A percentile compares a stretch with the other conserved stretches of the same genome.
phyloP scores from a whole-genome alignment of 495 filamentous ascomycete species.

The Tuber umbilicatum region DNA sequence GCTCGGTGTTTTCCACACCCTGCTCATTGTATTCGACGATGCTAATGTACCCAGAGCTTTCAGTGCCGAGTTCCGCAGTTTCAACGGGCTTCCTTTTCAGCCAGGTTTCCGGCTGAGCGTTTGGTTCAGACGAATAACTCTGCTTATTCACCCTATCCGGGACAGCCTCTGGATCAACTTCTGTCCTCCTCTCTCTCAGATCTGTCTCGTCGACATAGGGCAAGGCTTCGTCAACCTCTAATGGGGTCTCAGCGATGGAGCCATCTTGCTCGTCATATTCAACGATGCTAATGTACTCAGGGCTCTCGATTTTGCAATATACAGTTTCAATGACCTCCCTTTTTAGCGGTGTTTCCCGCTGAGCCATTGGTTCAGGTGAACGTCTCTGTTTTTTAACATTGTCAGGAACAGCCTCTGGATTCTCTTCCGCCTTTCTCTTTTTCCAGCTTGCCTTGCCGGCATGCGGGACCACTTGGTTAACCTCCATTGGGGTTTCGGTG shows the following conservation, averaged over 20 bases:
- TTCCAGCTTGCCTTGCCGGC: neutral
- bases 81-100: neutral
- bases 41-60: neutral
- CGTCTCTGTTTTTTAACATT: neutral
- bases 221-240: neutral
- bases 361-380: neutral
- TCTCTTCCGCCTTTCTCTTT: neutral
- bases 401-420: neutral
- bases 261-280: neutral
- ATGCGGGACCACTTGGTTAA: accelerated
- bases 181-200: neutral
- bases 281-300: neutral
- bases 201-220: neutral
- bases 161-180: neutral
- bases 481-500: neutral
- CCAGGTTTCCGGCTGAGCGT: neutral
- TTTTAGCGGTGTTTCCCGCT: neutral
- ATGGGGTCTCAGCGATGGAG: neutral
- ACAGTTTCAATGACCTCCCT: neutral
- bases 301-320: neutral
- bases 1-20: neutral
- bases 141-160: neutral
- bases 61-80: neutral
- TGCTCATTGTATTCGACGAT: neutral
- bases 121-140: neutral